phyloP scores from a whole-genome alignment of 176 grass and related monocot genomes.

The Tillandsia fasciculata region DNA sequence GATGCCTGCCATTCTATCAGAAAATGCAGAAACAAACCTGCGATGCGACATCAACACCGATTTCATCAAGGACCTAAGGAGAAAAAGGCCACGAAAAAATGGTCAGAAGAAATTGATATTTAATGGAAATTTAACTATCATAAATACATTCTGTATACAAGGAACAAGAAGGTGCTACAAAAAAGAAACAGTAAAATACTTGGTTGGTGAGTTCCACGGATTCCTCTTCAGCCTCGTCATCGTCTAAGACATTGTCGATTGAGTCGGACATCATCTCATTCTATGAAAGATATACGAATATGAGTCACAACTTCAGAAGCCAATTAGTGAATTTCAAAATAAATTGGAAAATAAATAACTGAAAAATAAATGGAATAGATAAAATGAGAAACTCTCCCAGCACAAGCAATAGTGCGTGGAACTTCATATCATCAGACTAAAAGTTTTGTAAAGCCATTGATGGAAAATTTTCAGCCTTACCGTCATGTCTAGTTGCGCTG shows the following conservation, averaged over 20 bases:
- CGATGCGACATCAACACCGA: constrained; percentile 86
- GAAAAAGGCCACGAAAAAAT: constrained; percentile 17
- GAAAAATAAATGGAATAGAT: not conserved
- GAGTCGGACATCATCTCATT: constrained; percentile 94
- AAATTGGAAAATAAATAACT: not conserved
- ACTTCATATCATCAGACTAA: constrained; percentile 2
- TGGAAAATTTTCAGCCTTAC: constrained; percentile 25
- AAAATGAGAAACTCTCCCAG: not conserved
- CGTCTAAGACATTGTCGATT: constrained; percentile 59
- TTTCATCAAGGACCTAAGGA: constrained; percentile 93
- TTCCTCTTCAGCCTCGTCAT: constrained; percentile 87
- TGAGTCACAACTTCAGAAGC: not conserved
- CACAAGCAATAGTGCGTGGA: not conserved
- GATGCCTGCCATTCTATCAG: not conserved
- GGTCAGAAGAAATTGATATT: constrained; percentile 2
- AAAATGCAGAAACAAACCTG: constrained; percentile 48
- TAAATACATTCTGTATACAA: not conserved
- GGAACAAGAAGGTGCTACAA: not conserved
- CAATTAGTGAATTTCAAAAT: no score
- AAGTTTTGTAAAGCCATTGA: constrained; percentile 11
- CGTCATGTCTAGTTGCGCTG: constrained; percentile 78
- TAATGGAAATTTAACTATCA: not conserved
- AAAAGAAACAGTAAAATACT: constrained; percentile 29
- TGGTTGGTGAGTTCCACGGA: constrained; percentile 85
- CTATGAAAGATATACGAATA: constrained; percentile 33